Evolutionary conservation across 176 grass and related monocot genomes (phyloP), one percentile per base, ranked within the genome.

Genomic region (Cenchrus americanus): DNA sequence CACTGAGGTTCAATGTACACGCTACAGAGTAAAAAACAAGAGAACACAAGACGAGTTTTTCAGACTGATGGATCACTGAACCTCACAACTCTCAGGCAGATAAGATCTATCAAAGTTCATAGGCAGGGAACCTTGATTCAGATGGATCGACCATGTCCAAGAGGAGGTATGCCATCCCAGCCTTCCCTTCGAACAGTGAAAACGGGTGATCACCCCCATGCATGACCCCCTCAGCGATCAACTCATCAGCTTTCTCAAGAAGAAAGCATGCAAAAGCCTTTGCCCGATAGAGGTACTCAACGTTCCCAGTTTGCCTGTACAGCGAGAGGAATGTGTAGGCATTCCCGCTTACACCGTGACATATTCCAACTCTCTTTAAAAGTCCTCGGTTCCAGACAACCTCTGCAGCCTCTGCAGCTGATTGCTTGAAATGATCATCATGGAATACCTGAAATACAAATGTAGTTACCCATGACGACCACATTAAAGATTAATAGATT

Each of bases 161-260:
- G 50, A 98, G 88, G 73, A 98, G 89, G 80, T 92, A 90, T 9
- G 93, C 91, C 89, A 92, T 95, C 66, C 96, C 96, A 69, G 89
- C 96, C 69, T 92, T 89, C 57, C 96, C 96, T 88, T 98, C 96
- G 74, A 95, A 98, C 69, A 95, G 78, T 34, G 96, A 98, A 83
- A 92, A 95, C 27, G 93, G 91, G 30, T 85, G 88, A 76, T 95
- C 91, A 34, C 92, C 96, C n/a, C 92, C 68, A 84, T 95, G 92
- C 93, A 98, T 91, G 26, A 17, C 53, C 26, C 89, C 96, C 8
- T 98, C 76, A 1, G 86, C 69, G n/a, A 95, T 93, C 75, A 98
- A 60, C 14, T 85, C 52, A 57, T 89, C 75, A 80, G 87, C 91
- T 80, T 72, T 85, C 64, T 95, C 93, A 2, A 92, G 89, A 44